phyloP scores from a whole-genome alignment of 106 monocot genomes.

The Apostasia shenzhenica region DNA sequence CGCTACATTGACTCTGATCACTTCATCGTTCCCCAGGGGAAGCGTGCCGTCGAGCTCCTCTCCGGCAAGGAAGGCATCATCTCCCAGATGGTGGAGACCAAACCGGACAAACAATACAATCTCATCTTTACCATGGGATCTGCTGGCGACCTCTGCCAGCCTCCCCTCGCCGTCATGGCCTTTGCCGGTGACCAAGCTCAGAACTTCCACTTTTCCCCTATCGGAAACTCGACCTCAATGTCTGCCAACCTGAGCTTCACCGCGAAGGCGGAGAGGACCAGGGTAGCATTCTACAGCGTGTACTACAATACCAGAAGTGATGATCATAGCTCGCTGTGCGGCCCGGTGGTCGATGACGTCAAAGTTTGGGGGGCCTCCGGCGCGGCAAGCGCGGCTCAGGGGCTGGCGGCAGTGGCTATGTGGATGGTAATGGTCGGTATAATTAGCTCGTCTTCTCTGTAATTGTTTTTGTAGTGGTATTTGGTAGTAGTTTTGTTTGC shows the following conservation, averaged over 20 bases:
- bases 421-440: constrained; percentile 6
- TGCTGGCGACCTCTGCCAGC: constrained; percentile 74
- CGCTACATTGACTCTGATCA: constrained; percentile 80
- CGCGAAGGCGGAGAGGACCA: constrained; percentile 61
- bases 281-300: constrained; percentile 89
- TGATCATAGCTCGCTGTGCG: constrained; percentile 79
- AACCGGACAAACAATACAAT: constrained; percentile 61
- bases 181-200: constrained; percentile 86
- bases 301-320: constrained; percentile 92
- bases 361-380: constrained; percentile 35
- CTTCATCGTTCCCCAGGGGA: constrained; percentile 74
- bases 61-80: constrained; percentile 96
- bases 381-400: neutral
- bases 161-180: constrained; percentile 82
- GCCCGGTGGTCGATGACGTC: constrained; percentile 81
- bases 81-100: constrained; percentile 88
- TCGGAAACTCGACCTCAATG: constrained; percentile 51
- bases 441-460: too few relatives aligned
- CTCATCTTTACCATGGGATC: constrained; percentile 60
- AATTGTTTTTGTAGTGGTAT: too few relatives aligned
- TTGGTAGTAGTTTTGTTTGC: too few relatives aligned
- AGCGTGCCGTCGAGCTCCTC: constrained; percentile 87
- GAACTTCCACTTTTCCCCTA: constrained; percentile 68
- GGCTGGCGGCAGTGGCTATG: constrained; percentile 1
- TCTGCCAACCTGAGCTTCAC: constrained; percentile 71